Percentiles rank a stretch among this genome's conserved stretches.
Conservation (phyloP, 2,329 filamentous ascomycete species). For the Triangularia verruculosa region DNA sequence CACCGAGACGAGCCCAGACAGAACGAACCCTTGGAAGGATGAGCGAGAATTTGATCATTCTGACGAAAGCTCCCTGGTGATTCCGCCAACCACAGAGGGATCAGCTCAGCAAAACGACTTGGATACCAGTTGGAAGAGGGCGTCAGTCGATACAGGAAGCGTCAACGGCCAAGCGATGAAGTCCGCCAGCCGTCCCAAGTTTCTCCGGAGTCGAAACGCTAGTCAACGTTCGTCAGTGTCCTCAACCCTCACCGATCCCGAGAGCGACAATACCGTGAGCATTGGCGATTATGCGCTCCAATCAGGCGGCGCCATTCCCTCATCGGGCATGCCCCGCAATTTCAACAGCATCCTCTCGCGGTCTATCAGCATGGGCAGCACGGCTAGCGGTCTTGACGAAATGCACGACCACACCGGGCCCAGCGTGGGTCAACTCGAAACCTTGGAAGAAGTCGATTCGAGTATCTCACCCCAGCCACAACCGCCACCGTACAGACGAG, state of each 20-base stretch:
- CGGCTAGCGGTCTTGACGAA: constrained; percentile 72
- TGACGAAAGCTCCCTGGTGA: constrained; percentile 9
- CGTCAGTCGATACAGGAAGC: constrained; percentile 41
- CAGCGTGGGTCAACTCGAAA: constrained; percentile 47
- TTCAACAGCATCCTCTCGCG: constrained; percentile 62
- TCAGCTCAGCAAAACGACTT: constrained; percentile 34
- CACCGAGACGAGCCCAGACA: neutral
- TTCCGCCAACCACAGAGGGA: constrained; percentile 25
- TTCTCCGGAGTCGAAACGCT: constrained; percentile 54
- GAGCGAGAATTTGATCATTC: neutral
- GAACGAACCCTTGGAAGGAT: neutral
- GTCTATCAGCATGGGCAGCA: constrained; percentile 83
- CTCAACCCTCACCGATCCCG: constrained; percentile 53
- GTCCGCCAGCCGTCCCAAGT: constrained; percentile 51
- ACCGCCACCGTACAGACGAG: constrained; percentile 22
- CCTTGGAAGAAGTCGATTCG: constrained; percentile 49
- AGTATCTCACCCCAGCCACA: constrained; percentile 33
- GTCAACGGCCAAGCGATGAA: constrained; percentile 48
- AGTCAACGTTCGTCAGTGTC: constrained; percentile 61
- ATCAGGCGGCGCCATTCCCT: constrained; percentile 71
- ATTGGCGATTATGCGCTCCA: constrained; percentile 75
- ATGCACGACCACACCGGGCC: constrained; percentile 49
- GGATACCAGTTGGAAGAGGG: constrained; percentile 25
- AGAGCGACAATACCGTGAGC: constrained; percentile 71
- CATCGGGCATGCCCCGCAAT: constrained; percentile 47